Percentiles rank a stretch among this genome's conserved stretches.
Conservation (phyloP, 352 stramenopile genomes). For the Pythium pyrilobum region DNA sequence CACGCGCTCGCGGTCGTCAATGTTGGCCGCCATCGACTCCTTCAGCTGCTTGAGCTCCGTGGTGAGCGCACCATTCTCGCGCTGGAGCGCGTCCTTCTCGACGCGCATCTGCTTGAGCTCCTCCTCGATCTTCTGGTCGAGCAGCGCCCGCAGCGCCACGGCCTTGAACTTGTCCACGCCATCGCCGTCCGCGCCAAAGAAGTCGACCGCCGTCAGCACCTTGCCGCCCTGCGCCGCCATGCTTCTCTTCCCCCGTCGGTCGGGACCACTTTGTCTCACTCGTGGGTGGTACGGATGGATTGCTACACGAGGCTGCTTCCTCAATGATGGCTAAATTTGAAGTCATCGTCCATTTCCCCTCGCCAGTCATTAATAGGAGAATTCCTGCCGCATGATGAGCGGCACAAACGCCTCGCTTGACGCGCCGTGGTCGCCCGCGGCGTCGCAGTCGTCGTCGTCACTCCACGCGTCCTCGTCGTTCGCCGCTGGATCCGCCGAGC, state of each 20-base stretch:
- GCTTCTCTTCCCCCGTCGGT: neutral
- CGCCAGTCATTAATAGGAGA: slow-evolving; percentile 20
- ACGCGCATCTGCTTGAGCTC: slow-evolving; percentile 37
- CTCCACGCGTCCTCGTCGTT: slow-evolving; percentile 50
- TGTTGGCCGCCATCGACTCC: slow-evolving; percentile 37
- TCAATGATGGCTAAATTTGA: too few relatives aligned
- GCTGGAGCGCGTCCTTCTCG: slow-evolving; percentile 35
- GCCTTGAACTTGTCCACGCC: slow-evolving; percentile 62
- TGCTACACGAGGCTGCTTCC: too few relatives aligned
- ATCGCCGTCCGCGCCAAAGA: slow-evolving; percentile 46
- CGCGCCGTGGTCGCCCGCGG: slow-evolving; percentile 1
- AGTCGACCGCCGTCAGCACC: slow-evolving; percentile 34
- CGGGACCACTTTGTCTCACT: neutral
- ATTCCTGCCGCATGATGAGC: slow-evolving; percentile 44
- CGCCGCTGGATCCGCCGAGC: slow-evolving; percentile 8
- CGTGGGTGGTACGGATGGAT: too few relatives aligned
- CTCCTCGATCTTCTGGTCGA: slow-evolving; percentile 62
- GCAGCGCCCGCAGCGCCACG: slow-evolving; percentile 52
- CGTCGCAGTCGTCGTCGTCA: slow-evolving; percentile 33
- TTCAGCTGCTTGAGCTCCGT: slow-evolving; percentile 39
- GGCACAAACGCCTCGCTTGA: too few relatives aligned
- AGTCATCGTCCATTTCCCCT: too few relatives aligned
- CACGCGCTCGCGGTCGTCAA: slow-evolving; percentile 64
- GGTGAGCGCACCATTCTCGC: slow-evolving; percentile 27
- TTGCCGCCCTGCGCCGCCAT: slow-evolving; percentile 2